These are phyloP conservation scores for cucumber (Cucumis sativus) DNA, from an alignment of 306 rosid genomes.

Conservation along the genomic window Cucumber_9930_V3 NC_026657.2:36249001-36249500, in stretches of 20 bases:
- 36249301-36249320: neutral
- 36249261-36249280: neutral
- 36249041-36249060: neutral
- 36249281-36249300: neutral
- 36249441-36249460: constrained; percentile 22
- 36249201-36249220: neutral
- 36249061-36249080: neutral
- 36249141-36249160: neutral
- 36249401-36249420: neutral
- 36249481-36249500: constrained; percentile 26
- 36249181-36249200: neutral
- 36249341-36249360: neutral
- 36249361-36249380: neutral
- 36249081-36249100: neutral
- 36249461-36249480: constrained; percentile 31
- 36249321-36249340: neutral
- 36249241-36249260: neutral
- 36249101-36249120: neutral
- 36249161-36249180: neutral
- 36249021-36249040: neutral
- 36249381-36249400: neutral
- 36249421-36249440: neutral
- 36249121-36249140: neutral
- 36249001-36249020: neutral
- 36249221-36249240: neutral